Percentiles rank a stretch among this genome's conserved stretches.
Conservation (phyloP, 139 green algal genomes). For the Micromonas pusilla region DNA sequence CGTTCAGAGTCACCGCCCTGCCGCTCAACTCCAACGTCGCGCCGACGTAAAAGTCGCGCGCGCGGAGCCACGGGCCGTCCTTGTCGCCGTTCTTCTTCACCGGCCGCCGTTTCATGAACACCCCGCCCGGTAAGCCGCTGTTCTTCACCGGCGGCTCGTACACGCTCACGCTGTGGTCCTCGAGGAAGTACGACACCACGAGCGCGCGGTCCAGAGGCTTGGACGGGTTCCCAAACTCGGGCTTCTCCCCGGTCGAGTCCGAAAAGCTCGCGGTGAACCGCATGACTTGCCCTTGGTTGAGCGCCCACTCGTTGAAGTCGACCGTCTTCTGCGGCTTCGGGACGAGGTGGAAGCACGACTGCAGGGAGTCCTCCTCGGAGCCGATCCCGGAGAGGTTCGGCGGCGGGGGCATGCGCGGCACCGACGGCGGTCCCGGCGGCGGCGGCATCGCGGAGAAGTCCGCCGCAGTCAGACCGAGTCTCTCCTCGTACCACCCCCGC, state of each 20-base stretch:
- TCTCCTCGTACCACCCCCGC: neutral
- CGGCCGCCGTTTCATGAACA: constrained; percentile 69
- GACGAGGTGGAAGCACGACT: constrained; percentile 31
- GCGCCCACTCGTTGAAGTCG: constrained; percentile 15
- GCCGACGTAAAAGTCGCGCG: neutral
- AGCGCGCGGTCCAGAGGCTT: constrained; percentile 69
- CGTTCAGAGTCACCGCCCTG: neutral
- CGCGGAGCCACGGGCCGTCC: neutral
- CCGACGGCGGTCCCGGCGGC: too few relatives aligned
- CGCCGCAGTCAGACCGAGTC: neutral
- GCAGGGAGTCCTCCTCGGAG: constrained; percentile 20
- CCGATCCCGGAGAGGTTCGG: constrained; percentile 43
- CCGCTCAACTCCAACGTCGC: neutral
- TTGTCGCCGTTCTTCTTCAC: neutral
- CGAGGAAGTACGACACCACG: constrained; percentile 78
- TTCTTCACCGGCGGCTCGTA: constrained; percentile 77
- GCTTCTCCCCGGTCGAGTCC: neutral
- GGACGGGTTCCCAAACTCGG: neutral
- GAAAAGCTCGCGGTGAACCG: constrained; percentile 8
- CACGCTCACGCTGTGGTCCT: constrained; percentile 79
- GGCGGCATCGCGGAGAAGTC: neutral
- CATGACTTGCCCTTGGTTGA: constrained; percentile 23
- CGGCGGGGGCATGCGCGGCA: neutral
- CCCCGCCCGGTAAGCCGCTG: constrained; percentile 73
- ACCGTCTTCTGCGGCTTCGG: constrained; percentile 32